phyloP scores from a whole-genome alignment of 805 yeast genomes.

The Grigorovia yakushimaensis region DNA sequence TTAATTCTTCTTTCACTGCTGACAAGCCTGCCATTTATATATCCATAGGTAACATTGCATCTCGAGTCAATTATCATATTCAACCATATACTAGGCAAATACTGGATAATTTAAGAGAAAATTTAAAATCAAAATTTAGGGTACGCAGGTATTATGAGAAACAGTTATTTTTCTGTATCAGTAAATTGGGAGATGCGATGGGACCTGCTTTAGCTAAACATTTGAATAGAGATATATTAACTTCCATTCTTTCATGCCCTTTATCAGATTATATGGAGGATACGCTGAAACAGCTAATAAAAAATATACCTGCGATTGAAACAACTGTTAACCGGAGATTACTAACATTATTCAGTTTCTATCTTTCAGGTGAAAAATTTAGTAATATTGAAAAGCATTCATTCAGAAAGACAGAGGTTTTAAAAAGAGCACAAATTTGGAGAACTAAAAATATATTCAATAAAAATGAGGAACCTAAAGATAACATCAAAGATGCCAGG shows the following conservation, averaged over 20 bases:
- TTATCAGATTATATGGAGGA: conserved; percentile 75
- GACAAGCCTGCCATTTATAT: conserved; percentile 70
- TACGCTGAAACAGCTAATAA: conserved; percentile 57
- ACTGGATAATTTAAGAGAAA: conserved; percentile 74
- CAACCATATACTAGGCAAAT: conserved; percentile 82
- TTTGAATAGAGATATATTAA: conserved; percentile 70
- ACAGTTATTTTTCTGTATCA: conserved; percentile 80
- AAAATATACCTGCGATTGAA: conserved; percentile 71
- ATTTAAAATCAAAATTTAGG: conserved; percentile 43
- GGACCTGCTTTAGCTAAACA: conserved; percentile 92
- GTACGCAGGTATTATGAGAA: conserved; percentile 67
- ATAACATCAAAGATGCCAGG: conserved; percentile 38
- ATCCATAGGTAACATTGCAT: conserved; percentile 78
- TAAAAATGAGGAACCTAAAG: conserved; percentile 45
- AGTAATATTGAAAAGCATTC: conserved; percentile 70
- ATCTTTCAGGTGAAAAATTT: conserved; percentile 72
- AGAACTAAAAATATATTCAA: conserved; percentile 63
- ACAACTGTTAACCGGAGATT: conserved; percentile 62
- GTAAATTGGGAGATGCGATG: conserved; percentile 76
- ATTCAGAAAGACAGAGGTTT: conserved; percentile 42
- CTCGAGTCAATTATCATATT: conserved; percentile 67
- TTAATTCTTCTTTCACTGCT: conserved; percentile 16
- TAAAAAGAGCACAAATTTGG: conserved; percentile 63
- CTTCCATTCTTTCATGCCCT: conserved; percentile 71
- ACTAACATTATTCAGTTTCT: conserved; percentile 59